Evolutionary conservation across 805 yeast genomes (phyloP), one percentile per base, ranked within the genome.

Genomic region (Metahyphopichia silvanorum): DNA sequence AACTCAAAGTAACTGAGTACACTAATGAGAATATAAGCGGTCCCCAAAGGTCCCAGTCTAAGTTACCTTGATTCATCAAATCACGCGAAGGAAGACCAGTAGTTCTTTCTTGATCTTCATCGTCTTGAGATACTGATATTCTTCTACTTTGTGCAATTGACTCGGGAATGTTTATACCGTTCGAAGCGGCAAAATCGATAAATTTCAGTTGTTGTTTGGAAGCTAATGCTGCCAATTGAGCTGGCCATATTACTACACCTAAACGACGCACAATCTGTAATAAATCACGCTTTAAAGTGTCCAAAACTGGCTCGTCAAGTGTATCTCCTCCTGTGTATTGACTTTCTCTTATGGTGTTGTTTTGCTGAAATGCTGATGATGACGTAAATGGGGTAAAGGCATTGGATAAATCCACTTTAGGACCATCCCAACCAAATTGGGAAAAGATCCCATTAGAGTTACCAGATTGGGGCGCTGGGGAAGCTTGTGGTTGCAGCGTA

Each of bases 21-120:
- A 66, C 49, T 35, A 82, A 60, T 9, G 81, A 72, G 47, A 81
- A 82, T 19, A 81, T 61, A 34, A 81, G 58, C 5, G 88, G 88
- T 2, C 88, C 88, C 87, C 86, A 76, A 31, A 76, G 53, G 51
- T 76, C 82, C 82, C 82, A 76, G 34, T 76, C 81, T 32, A 75
- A 48, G 32, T 43, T 55, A 14, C 41, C 48, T 25, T 40, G 46
- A 15, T 37, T 43, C 12, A 42, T 25, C 17, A 40, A 32, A 3
- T 51, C 59, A 25, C 28, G 25, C 13, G 25, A 22, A 10, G 39
- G 27, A 19, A 40, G 40, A 9, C 64, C 65, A 33, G 57, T 55
- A 13, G 9, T 27, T 27, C 30, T 25, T 13, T 47, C 46, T 2
- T 66, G 56, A 15, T 57, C 60, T 19, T 49, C 57, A 14, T 23